These are phyloP conservation scores for Xylariales sp. DNA, from an alignment of 2,329 filamentous ascomycete species.

Conservation along the genomic window DNA sequence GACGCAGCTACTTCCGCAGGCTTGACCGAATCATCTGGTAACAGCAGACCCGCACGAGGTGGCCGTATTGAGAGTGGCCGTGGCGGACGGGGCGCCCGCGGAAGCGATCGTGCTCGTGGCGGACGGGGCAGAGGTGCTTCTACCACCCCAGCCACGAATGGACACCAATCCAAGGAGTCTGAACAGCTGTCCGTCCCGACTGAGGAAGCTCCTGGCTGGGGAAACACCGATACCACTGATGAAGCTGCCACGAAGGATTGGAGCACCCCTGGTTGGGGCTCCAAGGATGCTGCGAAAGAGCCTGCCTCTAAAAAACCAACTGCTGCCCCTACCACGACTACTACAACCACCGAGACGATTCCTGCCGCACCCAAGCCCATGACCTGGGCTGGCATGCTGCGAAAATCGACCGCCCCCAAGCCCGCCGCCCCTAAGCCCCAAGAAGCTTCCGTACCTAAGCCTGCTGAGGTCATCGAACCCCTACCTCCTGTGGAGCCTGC, in stretches of 20 bases:
- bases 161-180: conserved; percentile 53
- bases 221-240: conserved; percentile 35
- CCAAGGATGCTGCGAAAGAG: conserved; percentile 16
- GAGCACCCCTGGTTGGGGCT: conserved; percentile 35
- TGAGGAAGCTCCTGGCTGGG: conserved; percentile 64
- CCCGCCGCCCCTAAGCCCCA: conserved; percentile 44
- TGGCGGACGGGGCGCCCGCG: conserved; percentile 29
- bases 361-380: conserved; percentile 42
- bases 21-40: conserved; percentile 43
- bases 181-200: conserved; percentile 61
- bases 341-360: conserved; percentile 24
- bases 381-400: conserved; percentile 75
- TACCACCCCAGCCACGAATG: conserved; percentile 55
- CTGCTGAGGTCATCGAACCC: conserved; percentile 41
- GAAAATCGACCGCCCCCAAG: conserved; percentile 54
- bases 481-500: conserved; percentile 37
- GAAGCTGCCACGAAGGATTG: conserved; percentile 37
- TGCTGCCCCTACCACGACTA: conserved; percentile 29
- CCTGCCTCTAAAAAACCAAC: conserved; percentile 33
- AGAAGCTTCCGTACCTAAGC: conserved; percentile 41
- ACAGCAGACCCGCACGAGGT: conserved; percentile 50
- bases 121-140: conserved; percentile 64
- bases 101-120: conserved; percentile 58
- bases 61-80: conserved; percentile 44
- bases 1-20: conserved; percentile 49